Evolutionary conservation across 2,329 filamentous ascomycete genomes (phyloP).

Genomic region (Capronia americana): DNA sequence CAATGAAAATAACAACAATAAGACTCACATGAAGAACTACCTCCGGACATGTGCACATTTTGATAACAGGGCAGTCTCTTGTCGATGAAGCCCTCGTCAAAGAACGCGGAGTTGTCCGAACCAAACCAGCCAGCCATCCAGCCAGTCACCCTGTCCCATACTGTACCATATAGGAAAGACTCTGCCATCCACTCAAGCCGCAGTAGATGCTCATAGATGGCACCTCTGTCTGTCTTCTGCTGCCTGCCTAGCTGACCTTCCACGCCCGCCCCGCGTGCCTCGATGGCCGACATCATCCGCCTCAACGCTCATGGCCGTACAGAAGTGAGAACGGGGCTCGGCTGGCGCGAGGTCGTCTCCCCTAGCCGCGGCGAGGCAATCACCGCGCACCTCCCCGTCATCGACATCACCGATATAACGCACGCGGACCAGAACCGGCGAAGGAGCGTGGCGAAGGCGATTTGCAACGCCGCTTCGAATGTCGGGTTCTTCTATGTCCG

Average conservation of each 20-base stretch:
- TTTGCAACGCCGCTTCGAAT: conserved; percentile 56
- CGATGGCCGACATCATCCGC: conserved; percentile 28
- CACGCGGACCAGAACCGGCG: conserved; percentile 45
- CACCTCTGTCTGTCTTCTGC: not conserved
- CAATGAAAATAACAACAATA: not conserved
- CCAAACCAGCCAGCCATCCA: not conserved
- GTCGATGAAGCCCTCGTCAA: not conserved
- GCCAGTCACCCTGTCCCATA: not conserved
- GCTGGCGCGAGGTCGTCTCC: conserved; percentile 30
- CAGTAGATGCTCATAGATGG: not conserved
- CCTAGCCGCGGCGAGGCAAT: conserved; percentile 22
- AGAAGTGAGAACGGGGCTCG: conserved; percentile 30
- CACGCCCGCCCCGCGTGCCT: not conserved
- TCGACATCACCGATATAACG: conserved; percentile 56
- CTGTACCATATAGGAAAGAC: not conserved
- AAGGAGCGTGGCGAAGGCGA: conserved; percentile 49
- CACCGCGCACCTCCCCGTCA: conserved; percentile 58
- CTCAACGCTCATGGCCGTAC: conserved; percentile 20
- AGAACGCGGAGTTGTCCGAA: conserved; percentile 7
- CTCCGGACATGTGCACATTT: conserved; percentile 11
- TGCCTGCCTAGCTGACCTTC: not conserved
- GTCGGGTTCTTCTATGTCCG: conserved; percentile 58
- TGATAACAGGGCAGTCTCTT: not conserved
- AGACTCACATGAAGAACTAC: not conserved
- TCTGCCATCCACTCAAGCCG: not conserved